Evolutionary conservation across 345 rosid species (phyloP).

Genomic region (Eucalyptus tenuipes): DNA sequence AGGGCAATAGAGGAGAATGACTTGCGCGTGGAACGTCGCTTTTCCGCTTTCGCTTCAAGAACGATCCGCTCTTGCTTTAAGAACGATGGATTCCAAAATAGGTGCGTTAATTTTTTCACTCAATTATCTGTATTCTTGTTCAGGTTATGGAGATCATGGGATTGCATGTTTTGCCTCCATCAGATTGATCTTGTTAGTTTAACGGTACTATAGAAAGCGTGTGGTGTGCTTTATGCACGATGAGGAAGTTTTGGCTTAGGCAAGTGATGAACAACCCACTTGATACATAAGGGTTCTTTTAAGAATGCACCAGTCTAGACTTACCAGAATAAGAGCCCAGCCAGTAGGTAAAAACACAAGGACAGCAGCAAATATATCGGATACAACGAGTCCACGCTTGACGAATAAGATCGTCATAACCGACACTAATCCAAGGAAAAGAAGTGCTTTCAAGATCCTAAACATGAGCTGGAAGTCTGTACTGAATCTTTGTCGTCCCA

Average conservation of each 20-base stretch:
- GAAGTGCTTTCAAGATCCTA: conserved; percentile 88
- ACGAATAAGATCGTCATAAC: conserved; percentile 83
- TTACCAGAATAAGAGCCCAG: conserved; percentile 90
- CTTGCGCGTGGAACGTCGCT: too few relatives aligned
- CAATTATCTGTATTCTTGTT: too few relatives aligned
- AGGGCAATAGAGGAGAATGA: too few relatives aligned
- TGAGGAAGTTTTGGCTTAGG: background rate
- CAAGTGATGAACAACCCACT: background rate
- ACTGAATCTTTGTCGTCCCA: conserved; percentile 82
- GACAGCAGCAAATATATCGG: conserved; percentile 61
- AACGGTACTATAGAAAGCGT: rapidly evolving
- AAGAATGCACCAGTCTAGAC: conserved; percentile 1
- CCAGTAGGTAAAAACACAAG: conserved; percentile 91
- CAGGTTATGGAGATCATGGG: too few relatives aligned
- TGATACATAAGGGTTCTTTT: background rate
- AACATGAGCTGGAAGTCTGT: conserved; percentile 91
- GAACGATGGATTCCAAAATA: too few relatives aligned
- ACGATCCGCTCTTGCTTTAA: too few relatives aligned
- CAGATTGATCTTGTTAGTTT: background rate
- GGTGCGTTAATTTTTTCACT: too few relatives aligned
- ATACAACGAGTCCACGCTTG: conserved; percentile 57
- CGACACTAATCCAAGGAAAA: conserved; percentile 78
- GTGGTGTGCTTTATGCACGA: rapidly evolving
- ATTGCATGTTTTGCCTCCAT: too few relatives aligned
- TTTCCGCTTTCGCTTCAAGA: too few relatives aligned